These are phyloP conservation scores for Pythium volutum DNA, from an alignment of 352 stramenopile species.

Conservation along the genomic window DNA sequence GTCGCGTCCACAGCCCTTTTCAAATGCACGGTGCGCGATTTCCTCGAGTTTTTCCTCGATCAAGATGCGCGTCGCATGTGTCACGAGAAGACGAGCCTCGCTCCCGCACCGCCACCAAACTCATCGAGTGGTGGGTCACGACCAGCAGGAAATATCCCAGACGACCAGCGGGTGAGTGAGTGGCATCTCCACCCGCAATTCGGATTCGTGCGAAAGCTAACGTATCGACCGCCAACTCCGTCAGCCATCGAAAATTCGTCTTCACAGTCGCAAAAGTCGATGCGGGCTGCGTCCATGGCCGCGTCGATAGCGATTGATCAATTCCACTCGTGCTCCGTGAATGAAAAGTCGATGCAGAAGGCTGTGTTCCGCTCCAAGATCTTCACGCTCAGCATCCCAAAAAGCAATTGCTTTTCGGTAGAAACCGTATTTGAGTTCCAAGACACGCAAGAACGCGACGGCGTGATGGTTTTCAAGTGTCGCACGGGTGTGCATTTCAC, in stretches of 20 bases:
- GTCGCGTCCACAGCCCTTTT: slow-evolving; percentile 45
- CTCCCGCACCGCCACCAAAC: slow-evolving; percentile 3
- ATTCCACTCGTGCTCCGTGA: slow-evolving; percentile 47
- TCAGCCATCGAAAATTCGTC: not conserved
- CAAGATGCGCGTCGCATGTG: slow-evolving; percentile 28
- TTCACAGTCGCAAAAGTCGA: not conserved
- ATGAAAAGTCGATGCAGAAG: slow-evolving; percentile 37
- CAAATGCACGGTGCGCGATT: slow-evolving; percentile 34
- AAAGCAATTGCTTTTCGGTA: slow-evolving; percentile 65
- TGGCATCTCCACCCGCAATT: slow-evolving; percentile 56
- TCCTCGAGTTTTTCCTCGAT: slow-evolving; percentile 45
- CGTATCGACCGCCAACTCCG: slow-evolving; percentile 34
- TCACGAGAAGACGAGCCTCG: slow-evolving; percentile 23
- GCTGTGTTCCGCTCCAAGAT: slow-evolving; percentile 52
- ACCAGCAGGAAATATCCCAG: not conserved
- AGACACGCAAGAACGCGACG: slow-evolving; percentile 25
- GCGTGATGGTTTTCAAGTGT: slow-evolving; percentile 28
- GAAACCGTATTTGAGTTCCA: slow-evolving; percentile 54
- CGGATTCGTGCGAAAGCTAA: slow-evolving; percentile 49
- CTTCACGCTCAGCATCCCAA: slow-evolving; percentile 59
- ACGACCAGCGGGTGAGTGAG: slow-evolving; percentile 27
- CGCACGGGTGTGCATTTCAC: slow-evolving; percentile 31
- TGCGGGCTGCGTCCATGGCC: slow-evolving; percentile 16
- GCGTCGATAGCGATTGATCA: slow-evolving; percentile 54
- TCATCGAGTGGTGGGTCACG: not conserved